Evolutionary conservation across 768 basidiomycete species (phyloP), one percentile per base, ranked within the genome.

Genomic region (Tephrocybe sp.): DNA sequence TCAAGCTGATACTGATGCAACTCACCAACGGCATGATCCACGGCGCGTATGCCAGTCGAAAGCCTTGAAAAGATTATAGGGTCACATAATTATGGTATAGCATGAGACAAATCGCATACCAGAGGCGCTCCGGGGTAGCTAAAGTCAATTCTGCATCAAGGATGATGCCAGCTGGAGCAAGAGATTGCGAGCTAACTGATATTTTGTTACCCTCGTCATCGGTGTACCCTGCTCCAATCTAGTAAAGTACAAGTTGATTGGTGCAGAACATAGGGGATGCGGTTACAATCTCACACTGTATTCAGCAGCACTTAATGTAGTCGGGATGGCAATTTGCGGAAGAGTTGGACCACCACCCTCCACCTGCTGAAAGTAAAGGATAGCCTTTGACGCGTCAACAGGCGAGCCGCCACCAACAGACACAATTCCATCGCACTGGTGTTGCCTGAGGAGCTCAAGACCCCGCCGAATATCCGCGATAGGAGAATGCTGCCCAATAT

Each of bases 331-430:
- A 43, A 92, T 87, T 56, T 90, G 88, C 16, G 67, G 74, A 41
- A 80, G 65, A 41, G 75, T 82, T 4, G 67, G 66, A 1, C 77
- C 80, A 1, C 79, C 82, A 2, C 57, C 65, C 52, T 83, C 79
- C 51, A 83, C 66, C 55, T 86, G 81, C 26, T 83, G 67, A 43
- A 79, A 75, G 62, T 82, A 84, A 7, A 86, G 62, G 24, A 91
- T 85, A 0, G 82, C 83, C 62, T 92, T 92, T 18, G 86, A 70
- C 1, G 85, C 87, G 62, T 91, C 90, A 50, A 91, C 73, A 11
- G 89, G 87, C 1, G 88, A 90, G 41, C 89, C 90, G 19, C 90
- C 89, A 2, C 90, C 90, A 35, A 91, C 74, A 22, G 86, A 71
- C 31, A 92, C 77, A 55, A 91, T 80, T 18, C 84, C 73, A 60